phyloP scores from a whole-genome alignment of 495 filamentous ascomycete genomes.

The Halenospora varia region DNA sequence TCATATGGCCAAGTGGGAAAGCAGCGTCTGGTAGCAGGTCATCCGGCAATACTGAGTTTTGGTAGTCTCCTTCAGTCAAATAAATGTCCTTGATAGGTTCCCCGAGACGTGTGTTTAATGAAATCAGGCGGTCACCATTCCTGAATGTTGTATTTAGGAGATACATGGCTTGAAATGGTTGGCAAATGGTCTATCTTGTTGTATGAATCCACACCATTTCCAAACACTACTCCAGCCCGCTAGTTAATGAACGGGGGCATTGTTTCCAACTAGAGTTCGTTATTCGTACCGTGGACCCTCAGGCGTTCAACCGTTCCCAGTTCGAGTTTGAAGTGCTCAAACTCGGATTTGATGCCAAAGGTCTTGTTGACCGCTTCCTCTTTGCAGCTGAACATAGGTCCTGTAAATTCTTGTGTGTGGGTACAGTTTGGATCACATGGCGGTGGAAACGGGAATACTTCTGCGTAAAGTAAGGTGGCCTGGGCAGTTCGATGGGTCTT shows the following conservation, averaged over 20 bases:
- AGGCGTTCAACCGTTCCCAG: no score
- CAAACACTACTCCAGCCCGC: no score
- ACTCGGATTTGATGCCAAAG: no score
- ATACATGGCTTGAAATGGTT: not conserved
- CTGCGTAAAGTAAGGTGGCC: no score
- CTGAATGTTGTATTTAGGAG: not conserved
- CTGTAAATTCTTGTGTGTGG: not conserved
- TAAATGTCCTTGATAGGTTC: not conserved
- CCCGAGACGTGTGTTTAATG: not conserved
- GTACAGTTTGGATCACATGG: not conserved
- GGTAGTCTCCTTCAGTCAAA: no score
- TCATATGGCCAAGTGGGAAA: no score
- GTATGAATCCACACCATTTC: no score
- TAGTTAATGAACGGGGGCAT: no score
- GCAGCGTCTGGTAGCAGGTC: not conserved
- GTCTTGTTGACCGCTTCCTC: not conserved
- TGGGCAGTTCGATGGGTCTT: no score
- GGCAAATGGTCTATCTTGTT: not conserved
- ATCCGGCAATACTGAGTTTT: not conserved
- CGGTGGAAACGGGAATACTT: not conserved
- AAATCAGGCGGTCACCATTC: not conserved
- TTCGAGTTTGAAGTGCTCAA: no score
- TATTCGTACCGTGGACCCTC: no score
- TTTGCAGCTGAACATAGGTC: not conserved
- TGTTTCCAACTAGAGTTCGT: no score